Base-by-base conservation (phyloP, 129 eudicot species). In the Flaveria linearis region DNA sequence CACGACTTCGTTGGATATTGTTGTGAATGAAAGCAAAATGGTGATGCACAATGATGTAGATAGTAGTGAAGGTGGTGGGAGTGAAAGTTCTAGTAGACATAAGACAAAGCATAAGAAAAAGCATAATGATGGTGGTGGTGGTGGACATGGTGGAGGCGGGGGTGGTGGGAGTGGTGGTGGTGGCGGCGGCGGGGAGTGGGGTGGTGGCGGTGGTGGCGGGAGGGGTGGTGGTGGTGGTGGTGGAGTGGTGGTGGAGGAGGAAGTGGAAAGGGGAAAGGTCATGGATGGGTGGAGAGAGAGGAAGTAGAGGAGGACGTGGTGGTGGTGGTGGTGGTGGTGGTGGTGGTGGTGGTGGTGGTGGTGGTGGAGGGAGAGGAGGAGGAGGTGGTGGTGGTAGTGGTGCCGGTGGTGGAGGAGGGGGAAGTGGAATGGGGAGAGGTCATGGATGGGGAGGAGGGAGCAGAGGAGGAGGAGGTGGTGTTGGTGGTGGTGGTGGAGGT, bases 31-130 rank as follows among this genome's bases (percentile, higher is more conserved):
- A 8, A 45, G 50, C 50, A 2, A 45, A 45, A 45, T 9, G 50
- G 50, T 45, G 13, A 45, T 45, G 11, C 11, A 45, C 50, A 45
- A 45, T 45, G 14, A 46, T n/a, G 70, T 17, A 11, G 50, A 47
- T n/a, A 11, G 76, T 56, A 51, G 81, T 7, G 20, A 61, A 3
- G 52, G 73, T 41, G 81, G 58, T 25, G 81, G 82, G 2, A 47
- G 50, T 0, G 76, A 63, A 30, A 30, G 36, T 30, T 3, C 36
- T 0, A 16, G 61, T 0, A 49, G 49, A 0, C 3, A 12, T 0
- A 16, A 15, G 2, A 18, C 0, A 20, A 11, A 20, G 62, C 62
- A 56, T 56, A 3, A 20, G 26, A 56, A 8, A 8, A 20, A 20
- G 13, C 3, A 17, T 17, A 20, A 11, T 8, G 25, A 62, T 16